Percentiles rank a stretch among this genome's conserved stretches.
Evolutionary conservation across 306 rosid genomes (phyloP).

Genomic region (Quercus gilva): DNA sequence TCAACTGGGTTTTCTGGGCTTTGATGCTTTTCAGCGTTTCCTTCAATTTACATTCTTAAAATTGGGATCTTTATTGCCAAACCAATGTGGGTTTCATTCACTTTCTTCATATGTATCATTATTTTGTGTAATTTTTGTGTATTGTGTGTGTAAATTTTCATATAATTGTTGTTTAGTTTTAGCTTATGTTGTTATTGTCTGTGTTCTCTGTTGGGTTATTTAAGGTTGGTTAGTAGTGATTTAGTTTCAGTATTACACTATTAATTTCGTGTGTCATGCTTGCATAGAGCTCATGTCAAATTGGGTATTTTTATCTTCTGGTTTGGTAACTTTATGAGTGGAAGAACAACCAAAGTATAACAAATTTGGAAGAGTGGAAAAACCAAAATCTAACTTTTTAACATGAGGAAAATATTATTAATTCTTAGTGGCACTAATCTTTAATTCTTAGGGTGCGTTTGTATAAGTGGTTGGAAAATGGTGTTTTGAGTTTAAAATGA

Average conservation of each 20-base stretch:
- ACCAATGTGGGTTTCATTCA: background rate
- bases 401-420: background rate
- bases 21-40: background rate
- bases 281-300: no score
- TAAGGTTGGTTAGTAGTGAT: no score
- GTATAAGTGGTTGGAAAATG: no score
- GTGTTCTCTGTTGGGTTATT: no score
- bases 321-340: no score
- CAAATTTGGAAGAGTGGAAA: background rate
- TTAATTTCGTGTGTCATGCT: no score
- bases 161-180: background rate
- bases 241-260: no score
- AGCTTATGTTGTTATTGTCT: no score
- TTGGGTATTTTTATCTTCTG: no score
- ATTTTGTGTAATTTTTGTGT: background rate
- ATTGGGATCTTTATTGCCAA: background rate
- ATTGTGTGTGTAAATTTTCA: background rate
- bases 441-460: background rate
- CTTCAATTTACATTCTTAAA: background rate
- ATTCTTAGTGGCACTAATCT: background rate
- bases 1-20: slow-evolving; percentile 3
- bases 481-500: no score
- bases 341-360: no score
- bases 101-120: background rate
- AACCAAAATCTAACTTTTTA: background rate